A percentile compares a stretch with the other conserved stretches of the same genome.
Evolutionary conservation across 192 early-diverging fungal species (phyloP).

Genomic region (Backusella mclennaniae): DNA sequence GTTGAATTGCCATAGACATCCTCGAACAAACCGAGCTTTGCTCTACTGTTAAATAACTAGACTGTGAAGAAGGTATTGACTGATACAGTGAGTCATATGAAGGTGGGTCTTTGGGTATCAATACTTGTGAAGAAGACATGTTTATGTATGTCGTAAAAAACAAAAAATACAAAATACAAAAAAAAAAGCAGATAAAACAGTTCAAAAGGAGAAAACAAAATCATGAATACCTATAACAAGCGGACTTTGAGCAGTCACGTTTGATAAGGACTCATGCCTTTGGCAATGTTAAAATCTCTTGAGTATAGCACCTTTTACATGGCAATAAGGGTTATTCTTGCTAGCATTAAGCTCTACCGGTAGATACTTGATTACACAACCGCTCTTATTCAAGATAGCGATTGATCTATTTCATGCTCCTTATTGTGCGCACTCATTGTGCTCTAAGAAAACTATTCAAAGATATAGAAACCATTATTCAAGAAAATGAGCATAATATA

Average conservation of each 20-base stretch:
- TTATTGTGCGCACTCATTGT: too few relatives aligned
- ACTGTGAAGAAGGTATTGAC: neutral
- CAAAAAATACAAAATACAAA: neutral
- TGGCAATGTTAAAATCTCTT: too few relatives aligned
- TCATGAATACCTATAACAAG: neutral
- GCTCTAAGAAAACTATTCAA: too few relatives aligned
- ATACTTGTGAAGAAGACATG: neutral
- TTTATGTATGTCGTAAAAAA: neutral
- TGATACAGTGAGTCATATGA: slow-evolving; percentile 27
- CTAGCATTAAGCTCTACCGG: too few relatives aligned
- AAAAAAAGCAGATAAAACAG: neutral
- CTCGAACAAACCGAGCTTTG: too few relatives aligned
- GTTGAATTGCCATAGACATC: neutral
- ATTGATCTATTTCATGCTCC: too few relatives aligned
- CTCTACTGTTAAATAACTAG: neutral
- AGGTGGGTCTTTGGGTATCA: slow-evolving; percentile 22
- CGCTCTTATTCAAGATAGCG: too few relatives aligned
- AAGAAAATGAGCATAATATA: too few relatives aligned
- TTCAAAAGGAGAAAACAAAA: neutral
- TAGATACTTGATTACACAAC: too few relatives aligned
- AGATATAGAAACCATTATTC: too few relatives aligned
- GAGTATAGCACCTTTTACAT: too few relatives aligned
- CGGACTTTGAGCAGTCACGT: neutral
- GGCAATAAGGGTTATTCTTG: too few relatives aligned
- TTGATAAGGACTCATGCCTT: neutral